Evolutionary conservation across 768 basidiomycete species (phyloP).

Genomic region (Gyrodon lividus): DNA sequence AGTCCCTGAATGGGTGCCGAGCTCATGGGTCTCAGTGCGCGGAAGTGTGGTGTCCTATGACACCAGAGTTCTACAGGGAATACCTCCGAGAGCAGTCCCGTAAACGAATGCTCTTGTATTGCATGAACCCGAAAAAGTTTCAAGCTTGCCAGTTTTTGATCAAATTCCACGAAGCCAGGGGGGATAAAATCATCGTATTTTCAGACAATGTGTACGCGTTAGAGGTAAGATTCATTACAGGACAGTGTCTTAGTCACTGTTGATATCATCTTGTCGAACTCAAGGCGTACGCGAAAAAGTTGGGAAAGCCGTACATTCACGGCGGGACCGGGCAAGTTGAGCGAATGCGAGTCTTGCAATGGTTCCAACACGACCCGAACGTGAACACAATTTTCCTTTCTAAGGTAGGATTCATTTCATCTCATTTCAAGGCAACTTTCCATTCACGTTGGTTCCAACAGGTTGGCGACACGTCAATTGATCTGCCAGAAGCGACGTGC

Average conservation of each 20-base stretch:
- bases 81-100: constrained; percentile 91
- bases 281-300: constrained; percentile 89
- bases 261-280: constrained; percentile 1
- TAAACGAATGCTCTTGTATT: constrained; percentile 94
- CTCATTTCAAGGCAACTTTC: constrained; percentile 9
- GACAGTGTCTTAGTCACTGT: neutral
- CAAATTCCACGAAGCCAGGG: constrained; percentile 95
- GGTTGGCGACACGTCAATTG: constrained; percentile 99
- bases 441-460: constrained; percentile 31
- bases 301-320: constrained; percentile 94
- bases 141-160: constrained; percentile 99
- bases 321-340: constrained; percentile 94
- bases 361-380: constrained; percentile 93
- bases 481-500: constrained; percentile 98
- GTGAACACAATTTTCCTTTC: constrained; percentile 99
- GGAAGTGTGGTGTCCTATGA: constrained; percentile 99
- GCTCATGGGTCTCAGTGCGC: constrained; percentile 66
- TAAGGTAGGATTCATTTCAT: constrained; percentile 54
- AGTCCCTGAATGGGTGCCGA: neutral
- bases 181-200: constrained; percentile 99
- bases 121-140: constrained; percentile 99
- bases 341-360: constrained; percentile 90
- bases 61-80: constrained; percentile 97
- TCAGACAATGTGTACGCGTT: constrained; percentile 97
- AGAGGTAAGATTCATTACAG: constrained; percentile 56